Percentiles rank a stretch among this genome's conserved stretches.
Conservation (phyloP, 331 rosid genomes). For the Telfairia occidentalis region DNA sequence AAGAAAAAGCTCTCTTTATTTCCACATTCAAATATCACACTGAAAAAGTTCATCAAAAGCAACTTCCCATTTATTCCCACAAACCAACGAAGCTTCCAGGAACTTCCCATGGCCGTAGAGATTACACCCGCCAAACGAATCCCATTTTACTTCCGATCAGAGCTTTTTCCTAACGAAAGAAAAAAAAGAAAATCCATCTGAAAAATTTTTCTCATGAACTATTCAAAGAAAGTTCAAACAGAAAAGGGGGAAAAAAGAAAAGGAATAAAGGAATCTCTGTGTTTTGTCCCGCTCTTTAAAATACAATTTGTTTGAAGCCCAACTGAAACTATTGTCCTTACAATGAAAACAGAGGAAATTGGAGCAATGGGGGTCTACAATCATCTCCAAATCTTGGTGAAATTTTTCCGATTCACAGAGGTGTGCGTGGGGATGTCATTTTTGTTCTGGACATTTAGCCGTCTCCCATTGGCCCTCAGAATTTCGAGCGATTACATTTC, state of each 20-base stretch:
- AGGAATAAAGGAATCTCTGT: background rate
- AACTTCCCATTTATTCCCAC: background rate
- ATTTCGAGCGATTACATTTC: constrained; percentile 34
- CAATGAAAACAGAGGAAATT: background rate
- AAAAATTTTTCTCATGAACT: background rate
- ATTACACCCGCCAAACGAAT: background rate
- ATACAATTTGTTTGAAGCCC: background rate
- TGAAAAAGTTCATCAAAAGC: background rate
- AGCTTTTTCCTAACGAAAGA: background rate
- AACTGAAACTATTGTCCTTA: background rate
- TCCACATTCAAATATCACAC: background rate
- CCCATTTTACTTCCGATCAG: background rate
- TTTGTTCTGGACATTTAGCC: constrained; percentile 43
- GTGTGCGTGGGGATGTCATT: constrained; percentile 25
- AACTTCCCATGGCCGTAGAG: background rate
- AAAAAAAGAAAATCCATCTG: background rate
- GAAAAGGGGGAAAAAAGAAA: background rate
- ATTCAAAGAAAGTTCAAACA: background rate
- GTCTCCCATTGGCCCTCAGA: constrained; percentile 39
- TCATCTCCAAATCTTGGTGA: constrained; percentile 22
- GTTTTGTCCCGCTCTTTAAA: background rate
- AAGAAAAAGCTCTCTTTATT: background rate
- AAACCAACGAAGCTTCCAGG: background rate
- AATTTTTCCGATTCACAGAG: constrained; percentile 33
- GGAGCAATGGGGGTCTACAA: constrained; percentile 15